Conservation (phyloP, 768 basidiomycete species). For the Myochromella boudieri region DNA sequence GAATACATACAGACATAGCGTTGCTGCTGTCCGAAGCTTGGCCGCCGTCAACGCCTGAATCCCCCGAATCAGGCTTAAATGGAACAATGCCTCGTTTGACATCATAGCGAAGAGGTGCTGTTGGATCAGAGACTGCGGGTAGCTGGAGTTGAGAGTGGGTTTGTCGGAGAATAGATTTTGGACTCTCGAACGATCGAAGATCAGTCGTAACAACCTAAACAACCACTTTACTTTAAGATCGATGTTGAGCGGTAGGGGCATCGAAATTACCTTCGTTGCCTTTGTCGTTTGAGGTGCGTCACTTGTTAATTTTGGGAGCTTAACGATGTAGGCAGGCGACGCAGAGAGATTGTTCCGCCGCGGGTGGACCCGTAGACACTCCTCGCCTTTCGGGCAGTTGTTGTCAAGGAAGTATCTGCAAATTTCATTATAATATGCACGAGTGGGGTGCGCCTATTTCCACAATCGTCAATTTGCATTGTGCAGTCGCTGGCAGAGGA, state of each 20-base stretch:
- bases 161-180: not conserved
- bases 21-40: slow-evolving; percentile 12
- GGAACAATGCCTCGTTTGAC: slow-evolving; percentile 2
- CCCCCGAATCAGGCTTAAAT: no score
- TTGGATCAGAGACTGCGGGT: not conserved
- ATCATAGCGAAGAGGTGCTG: slow-evolving; percentile 5
- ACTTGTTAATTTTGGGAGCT: not conserved
- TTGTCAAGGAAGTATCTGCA: slow-evolving; percentile 9
- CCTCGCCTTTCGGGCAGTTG: not conserved
- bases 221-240: no score
- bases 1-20: slow-evolving; percentile 1
- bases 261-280: no score
- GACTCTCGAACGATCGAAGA: not conserved
- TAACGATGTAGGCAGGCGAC: not conserved
- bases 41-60: slow-evolving; percentile 1
- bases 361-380: slow-evolving; percentile 14
- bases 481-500: not conserved
- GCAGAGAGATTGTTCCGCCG: not conserved
- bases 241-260: no score
- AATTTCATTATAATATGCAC: slow-evolving; percentile 18
- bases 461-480: not conserved
- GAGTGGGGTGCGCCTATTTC: slow-evolving; percentile 29
- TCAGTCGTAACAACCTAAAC: no score
- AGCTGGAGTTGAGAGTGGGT: not conserved
- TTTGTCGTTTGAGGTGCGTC: not conserved